Base-by-base conservation (phyloP, 306 rosid genomes). In the Quercus engelmannii region DNA sequence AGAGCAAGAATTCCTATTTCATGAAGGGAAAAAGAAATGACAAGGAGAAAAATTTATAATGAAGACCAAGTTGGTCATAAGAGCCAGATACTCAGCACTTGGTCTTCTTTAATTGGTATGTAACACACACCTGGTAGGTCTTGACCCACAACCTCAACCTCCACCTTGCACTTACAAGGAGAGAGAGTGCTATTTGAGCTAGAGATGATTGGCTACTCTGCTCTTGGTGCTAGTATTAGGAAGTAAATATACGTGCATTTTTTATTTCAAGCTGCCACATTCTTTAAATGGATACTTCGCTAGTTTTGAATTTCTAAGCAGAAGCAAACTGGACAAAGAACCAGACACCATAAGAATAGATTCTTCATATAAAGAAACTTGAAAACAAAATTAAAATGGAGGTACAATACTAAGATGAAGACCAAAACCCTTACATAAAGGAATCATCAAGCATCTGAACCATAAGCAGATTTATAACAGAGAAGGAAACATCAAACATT, bases 1-100 rank as follows among this genome's bases (percentile, higher is more conserved):
- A 65, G 65, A 51, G 21, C 73, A 74, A 52, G 67, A 64, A 35
- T 80, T 76, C 77, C 69, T 69, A 83, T 65, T 46, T 46, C 64
- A 70, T 31, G 23, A 69, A 77, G 74, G 57, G 43, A 30, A 64
- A 30, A 64, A 10, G 31, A 64, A 31, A 31, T 62, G 35, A 62
- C 7, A 64, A 69, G 9, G 68, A 58, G 63, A 55, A 79, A 65
- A 68, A 26, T 18, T 46, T 41, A 41, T 38, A 46, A 49, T 46
- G 19, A 61, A 54, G 55, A 55, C 57, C 62, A 38, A 74, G 26
- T 18, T 46, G 38, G 67, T 23, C 31, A 13, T 21, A 61, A 61
- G n/a, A 18, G 46, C 54, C 13, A 3, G 54, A 13, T 49, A 31
- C 46, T 6, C 33, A 6, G 21, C 23, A 3, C 23, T 30, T 64